A percentile compares a stretch with the other conserved stretches of the same genome.
phyloP scores from a whole-genome alignment of 257 asterid species.

The Cruciata laevipes region DNA sequence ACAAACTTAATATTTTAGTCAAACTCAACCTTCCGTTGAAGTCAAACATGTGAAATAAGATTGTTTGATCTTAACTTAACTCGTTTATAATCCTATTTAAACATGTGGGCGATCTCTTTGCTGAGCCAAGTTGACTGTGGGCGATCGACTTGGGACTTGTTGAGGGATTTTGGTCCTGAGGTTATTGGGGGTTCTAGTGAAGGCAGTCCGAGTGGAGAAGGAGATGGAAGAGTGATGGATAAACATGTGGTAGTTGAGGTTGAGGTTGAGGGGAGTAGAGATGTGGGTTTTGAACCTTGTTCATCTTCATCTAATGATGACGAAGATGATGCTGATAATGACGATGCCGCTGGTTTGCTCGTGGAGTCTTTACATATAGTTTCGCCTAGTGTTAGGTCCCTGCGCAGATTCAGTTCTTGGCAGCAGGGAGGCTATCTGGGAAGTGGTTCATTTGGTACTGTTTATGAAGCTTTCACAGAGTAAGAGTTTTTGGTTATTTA shows the following conservation, averaged over 20 bases:
- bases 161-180: conserved; percentile 49
- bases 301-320: conserved; percentile 56
- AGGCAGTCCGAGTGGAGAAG: conserved; percentile 24
- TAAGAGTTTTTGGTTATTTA: conserved; percentile 33
- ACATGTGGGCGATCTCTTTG: too few relatives aligned
- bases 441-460: conserved; percentile 92
- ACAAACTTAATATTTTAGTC: too few relatives aligned
- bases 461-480: conserved; percentile 84
- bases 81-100: too few relatives aligned
- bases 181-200: conserved; percentile 26
- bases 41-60: too few relatives aligned
- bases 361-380: conserved; percentile 46
- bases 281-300: conserved; percentile 39
- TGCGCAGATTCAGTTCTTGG: conserved; percentile 61
- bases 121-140: conserved; percentile 32
- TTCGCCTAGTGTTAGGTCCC: conserved; percentile 52
- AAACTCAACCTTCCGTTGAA: too few relatives aligned
- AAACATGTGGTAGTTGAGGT: conserved; percentile 14
- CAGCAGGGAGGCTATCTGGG: conserved; percentile 82
- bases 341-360: conserved; percentile 55
- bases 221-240: not conserved
- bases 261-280: conserved; percentile 27
- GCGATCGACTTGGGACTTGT: conserved; percentile 66
- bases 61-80: too few relatives aligned
- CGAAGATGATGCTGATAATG: conserved; percentile 14